Conservation (phyloP, 129 eudicot genomes). For the Scalesia atractyloides region DNA sequence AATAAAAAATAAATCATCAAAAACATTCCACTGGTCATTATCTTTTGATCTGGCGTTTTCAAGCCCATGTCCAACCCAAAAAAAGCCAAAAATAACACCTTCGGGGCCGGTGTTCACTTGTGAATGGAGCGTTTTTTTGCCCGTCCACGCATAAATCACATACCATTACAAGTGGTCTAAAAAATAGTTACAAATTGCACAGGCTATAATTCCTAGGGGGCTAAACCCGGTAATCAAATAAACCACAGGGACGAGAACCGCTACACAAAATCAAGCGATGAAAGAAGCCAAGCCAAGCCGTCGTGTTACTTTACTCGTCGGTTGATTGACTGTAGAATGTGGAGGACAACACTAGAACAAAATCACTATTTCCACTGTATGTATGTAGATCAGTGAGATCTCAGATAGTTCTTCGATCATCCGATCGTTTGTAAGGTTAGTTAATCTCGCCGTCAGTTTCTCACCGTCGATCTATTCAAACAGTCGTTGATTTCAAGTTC, state of each 20-base stretch:
- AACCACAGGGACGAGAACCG: slow-evolving; percentile 3
- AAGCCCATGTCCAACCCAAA: no score
- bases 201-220: no score
- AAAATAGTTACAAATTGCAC: no score
- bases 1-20: no score
- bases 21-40: no score
- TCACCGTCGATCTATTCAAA: slow-evolving; percentile 13
- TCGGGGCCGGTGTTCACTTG: no score
- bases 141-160: no score
- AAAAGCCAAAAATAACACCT: no score
- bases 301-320: slow-evolving; percentile 9
- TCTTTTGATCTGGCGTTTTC: no score
- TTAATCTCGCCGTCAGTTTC: slow-evolving; percentile 1
- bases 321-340: slow-evolving; percentile 11
- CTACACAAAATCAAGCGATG: background rate
- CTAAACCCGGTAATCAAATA: no score
- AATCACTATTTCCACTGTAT: slow-evolving; percentile 16
- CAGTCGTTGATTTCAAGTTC: slow-evolving; percentile 10
- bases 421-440: slow-evolving; percentile 29
- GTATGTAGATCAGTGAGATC: slow-evolving; percentile 17
- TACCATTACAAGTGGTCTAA: no score
- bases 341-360: slow-evolving; percentile 18
- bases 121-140: no score
- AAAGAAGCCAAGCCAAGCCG: slow-evolving; percentile 13
- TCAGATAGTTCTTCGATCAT: slow-evolving; percentile 2